Evolutionary conservation across 768 basidiomycete species (phyloP).

Genomic region (Scleroderma citrinum): DNA sequence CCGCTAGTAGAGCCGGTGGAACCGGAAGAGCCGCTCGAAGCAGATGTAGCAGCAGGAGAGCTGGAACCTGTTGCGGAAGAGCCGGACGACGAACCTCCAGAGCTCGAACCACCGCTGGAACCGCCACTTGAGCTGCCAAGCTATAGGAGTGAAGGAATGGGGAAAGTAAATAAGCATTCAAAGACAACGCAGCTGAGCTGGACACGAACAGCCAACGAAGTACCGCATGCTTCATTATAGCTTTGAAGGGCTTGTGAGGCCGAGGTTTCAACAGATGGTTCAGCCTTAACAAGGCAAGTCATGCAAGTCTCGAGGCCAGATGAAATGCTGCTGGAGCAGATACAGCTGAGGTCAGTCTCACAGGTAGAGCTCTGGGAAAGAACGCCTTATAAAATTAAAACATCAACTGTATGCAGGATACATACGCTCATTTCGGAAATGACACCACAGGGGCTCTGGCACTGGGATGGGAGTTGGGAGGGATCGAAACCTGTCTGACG

Average conservation of each 20-base stretch:
- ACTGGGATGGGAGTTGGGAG: conserved; percentile 9
- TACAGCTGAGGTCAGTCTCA: not conserved
- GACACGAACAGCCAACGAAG: conserved; percentile 14
- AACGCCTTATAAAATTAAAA: not conserved
- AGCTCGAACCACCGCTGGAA: not conserved
- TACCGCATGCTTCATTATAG: conserved; percentile 16
- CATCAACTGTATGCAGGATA: not conserved
- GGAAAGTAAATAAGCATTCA: not conserved
- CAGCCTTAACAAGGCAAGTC: conserved; percentile 11
- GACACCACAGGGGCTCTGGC: conserved; percentile 18
- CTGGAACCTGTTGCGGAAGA: not conserved
- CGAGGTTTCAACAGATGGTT: not conserved
- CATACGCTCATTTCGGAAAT: conserved; percentile 15
- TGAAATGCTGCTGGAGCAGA: conserved; percentile 10
- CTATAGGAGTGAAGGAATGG: conserved; percentile 1
- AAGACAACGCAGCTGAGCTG: not conserved
- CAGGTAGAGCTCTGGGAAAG: conserved; percentile 8
- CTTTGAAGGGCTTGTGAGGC: conserved; percentile 9
- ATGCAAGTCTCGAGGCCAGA: conserved; percentile 13
- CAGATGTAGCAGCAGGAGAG: not conserved
- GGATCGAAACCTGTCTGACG: conserved; percentile 16
- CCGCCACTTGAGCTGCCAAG: conserved; percentile 2
- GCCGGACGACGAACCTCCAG: conserved; percentile 2
- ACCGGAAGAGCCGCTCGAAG: not conserved
- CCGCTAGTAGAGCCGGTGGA: conserved; percentile 2